A percentile compares a stretch with the other conserved stretches of the same genome.
Evolutionary conservation across 73 alveolate species (phyloP).

Genomic region (Paramecium biaurelia): DNA sequence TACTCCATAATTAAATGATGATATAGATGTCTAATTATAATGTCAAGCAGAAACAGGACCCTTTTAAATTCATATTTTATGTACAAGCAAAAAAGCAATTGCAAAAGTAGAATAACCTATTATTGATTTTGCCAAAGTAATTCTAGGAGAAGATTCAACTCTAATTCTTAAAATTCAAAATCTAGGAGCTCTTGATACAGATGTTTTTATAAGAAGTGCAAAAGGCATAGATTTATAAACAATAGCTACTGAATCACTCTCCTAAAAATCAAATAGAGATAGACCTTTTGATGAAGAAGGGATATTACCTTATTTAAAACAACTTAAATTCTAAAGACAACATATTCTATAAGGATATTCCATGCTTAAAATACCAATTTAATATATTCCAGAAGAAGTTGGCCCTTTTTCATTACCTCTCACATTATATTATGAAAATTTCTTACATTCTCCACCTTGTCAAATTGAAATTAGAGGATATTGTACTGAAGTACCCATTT

Average conservation of each 20-base stretch:
- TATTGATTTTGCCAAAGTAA: constrained; percentile 92
- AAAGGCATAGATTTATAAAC: constrained; percentile 75
- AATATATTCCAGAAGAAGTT: constrained; percentile 83
- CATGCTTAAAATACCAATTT: constrained; percentile 71
- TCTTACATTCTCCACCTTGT: constrained; percentile 62
- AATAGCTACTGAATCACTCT: constrained; percentile 65
- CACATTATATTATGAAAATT: constrained; percentile 81
- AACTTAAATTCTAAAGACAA: constrained; percentile 69
- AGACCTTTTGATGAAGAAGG: constrained; percentile 41
- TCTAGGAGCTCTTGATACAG: constrained; percentile 89
- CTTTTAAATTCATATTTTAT: constrained; percentile 86
- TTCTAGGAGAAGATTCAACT: constrained; percentile 87
- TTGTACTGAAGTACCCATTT: constrained; percentile 96
- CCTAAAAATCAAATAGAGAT: constrained; percentile 11
- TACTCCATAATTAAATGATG: constrained; percentile 93
- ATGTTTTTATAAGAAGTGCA: constrained; percentile 66
- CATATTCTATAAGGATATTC: constrained; percentile 83
- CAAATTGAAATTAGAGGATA: constrained; percentile 80
- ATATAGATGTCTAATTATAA: constrained; percentile 85
- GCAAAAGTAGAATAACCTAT: constrained; percentile 79
- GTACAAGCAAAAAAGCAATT: constrained; percentile 91
- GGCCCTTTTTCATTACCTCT: constrained; percentile 73
- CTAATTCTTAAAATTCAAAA: constrained; percentile 78
- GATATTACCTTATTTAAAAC: constrained; percentile 45
- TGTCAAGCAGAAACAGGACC: constrained; percentile 94